These are phyloP conservation scores for Hamamelis virginiana DNA, from an alignment of 164 flowering plant genomes.

Conservation along the genomic window DNA sequence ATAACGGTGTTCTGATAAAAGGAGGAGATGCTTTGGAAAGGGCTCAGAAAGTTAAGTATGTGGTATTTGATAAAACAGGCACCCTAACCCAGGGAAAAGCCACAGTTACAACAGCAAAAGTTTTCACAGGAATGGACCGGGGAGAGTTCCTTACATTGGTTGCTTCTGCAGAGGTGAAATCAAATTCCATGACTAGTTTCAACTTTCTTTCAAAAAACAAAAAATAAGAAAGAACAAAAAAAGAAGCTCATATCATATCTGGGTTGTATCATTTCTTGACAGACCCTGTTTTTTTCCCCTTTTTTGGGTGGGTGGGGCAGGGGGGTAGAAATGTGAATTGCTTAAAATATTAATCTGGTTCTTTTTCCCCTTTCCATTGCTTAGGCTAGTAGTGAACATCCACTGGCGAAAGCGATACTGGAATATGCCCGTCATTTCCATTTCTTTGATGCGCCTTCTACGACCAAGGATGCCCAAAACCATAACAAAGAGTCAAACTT, in stretches of 20 bases:
- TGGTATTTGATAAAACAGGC: slow-evolving; percentile 94
- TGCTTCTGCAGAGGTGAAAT: slow-evolving; percentile 99
- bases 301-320: too few species aligned
- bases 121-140: slow-evolving; percentile 76
- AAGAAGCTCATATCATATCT: too few species aligned
- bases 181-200: too few species aligned
- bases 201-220: too few species aligned
- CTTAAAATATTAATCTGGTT: not conserved
- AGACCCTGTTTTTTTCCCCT: too few species aligned
- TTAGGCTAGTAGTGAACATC: slow-evolving; percentile 98
- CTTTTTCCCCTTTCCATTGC: slow-evolving; percentile 11
- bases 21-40: slow-evolving; percentile 99
- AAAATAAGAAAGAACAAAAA: too few species aligned
- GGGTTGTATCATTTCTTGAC: too few species aligned
- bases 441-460: slow-evolving; percentile 68
- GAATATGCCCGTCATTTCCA: slow-evolving; percentile 95
- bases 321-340: slow-evolving; percentile 54
- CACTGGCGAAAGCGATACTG: slow-evolving; percentile 79
- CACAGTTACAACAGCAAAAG: slow-evolving; percentile 74
- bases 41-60: slow-evolving; percentile 81
- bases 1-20: slow-evolving; percentile 90
- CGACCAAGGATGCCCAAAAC: slow-evolving; percentile 32
- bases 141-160: slow-evolving; percentile 88
- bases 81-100: slow-evolving; percentile 97
- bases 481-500: slow-evolving; percentile 26